Percentiles rank a stretch among this genome's conserved stretches.
Evolutionary conservation across 2,329 filamentous ascomycete species (phyloP).

Genomic region (Cladophialophora bantiana): DNA sequence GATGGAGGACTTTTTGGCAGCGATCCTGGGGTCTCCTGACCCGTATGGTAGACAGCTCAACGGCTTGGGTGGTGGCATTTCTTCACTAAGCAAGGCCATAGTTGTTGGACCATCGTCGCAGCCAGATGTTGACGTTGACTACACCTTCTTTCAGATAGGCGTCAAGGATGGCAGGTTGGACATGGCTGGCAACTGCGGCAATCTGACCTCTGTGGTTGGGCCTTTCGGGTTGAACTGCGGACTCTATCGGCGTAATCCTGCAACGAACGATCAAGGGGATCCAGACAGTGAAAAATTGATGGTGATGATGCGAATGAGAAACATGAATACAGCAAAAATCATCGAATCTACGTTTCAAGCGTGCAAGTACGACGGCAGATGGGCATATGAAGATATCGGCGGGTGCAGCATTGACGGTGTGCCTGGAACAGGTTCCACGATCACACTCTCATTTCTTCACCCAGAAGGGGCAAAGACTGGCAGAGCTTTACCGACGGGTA

Average conservation of each 20-base stretch:
- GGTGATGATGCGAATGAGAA: slow-evolving; percentile 66
- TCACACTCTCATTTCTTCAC: slow-evolving; percentile 67
- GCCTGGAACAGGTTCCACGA: slow-evolving; percentile 62
- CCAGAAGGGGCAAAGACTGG: slow-evolving; percentile 71
- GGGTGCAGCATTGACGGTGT: slow-evolving; percentile 71
- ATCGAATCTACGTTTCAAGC: slow-evolving; percentile 66
- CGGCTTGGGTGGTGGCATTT: slow-evolving; percentile 73
- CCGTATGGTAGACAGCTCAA: slow-evolving; percentile 69
- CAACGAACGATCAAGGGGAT: background rate
- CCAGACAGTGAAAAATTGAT: slow-evolving; percentile 33
- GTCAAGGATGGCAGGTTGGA: slow-evolving; percentile 68
- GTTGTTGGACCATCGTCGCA: slow-evolving; percentile 59
- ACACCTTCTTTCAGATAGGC: slow-evolving; percentile 74
- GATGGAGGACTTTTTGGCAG: slow-evolving; percentile 30
- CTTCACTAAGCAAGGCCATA: slow-evolving; percentile 70
- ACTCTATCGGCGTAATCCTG: slow-evolving; percentile 8
- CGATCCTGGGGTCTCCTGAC: slow-evolving; percentile 38
- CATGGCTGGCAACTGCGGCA: slow-evolving; percentile 76
- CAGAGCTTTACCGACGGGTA: slow-evolving; percentile 66
- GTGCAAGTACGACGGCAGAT: slow-evolving; percentile 12
- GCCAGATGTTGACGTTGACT: slow-evolving; percentile 67
- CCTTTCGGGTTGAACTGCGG: slow-evolving; percentile 59
- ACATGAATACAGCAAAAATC: slow-evolving; percentile 74
- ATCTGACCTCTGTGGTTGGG: slow-evolving; percentile 72
- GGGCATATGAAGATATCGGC: slow-evolving; percentile 51